phyloP scores from a whole-genome alignment of 805 yeast species.

The Pichia manshurica region DNA sequence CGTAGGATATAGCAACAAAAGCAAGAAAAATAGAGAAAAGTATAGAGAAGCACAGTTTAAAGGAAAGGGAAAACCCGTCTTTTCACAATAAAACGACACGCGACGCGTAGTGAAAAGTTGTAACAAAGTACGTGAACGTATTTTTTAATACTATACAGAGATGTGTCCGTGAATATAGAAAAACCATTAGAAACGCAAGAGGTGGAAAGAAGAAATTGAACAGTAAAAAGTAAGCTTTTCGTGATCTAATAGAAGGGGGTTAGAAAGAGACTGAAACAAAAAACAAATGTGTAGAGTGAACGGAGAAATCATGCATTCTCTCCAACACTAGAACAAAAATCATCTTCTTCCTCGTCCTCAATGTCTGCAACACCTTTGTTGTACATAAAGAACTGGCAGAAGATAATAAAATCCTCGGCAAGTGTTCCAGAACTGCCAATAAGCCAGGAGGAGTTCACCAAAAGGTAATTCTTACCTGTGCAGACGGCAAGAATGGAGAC shows the following conservation, averaged over 20 bases:
- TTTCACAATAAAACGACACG: too few species aligned
- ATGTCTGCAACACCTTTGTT: constrained; percentile 28
- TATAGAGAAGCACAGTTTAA: too few species aligned
- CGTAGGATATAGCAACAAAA: neutral
- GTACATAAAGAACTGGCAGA: constrained; percentile 79
- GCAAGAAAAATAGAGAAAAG: neutral
- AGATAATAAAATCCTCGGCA: constrained; percentile 74
- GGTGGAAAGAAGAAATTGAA: neutral
- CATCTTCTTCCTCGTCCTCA: neutral
- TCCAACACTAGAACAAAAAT: constrained; percentile 13
- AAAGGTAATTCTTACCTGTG: constrained; percentile 58
- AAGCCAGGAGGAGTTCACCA: constrained; percentile 88
- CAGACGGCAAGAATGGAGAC: constrained; percentile 76
- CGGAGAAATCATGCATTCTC: constrained; percentile 10
- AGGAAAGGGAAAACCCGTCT: too few species aligned
- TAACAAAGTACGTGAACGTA: too few species aligned
- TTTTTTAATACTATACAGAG: neutral
- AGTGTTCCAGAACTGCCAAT: constrained; percentile 89
- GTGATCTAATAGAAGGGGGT: neutral
- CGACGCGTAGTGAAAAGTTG: too few species aligned
- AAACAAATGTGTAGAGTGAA: constrained; percentile 2
- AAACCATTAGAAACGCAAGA: neutral
- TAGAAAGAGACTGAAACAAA: neutral
- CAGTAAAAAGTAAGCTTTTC: too few species aligned
- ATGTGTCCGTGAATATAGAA: neutral